Conservation (phyloP, 768 basidiomycete species). For the Termitomyces sp. region DNA sequence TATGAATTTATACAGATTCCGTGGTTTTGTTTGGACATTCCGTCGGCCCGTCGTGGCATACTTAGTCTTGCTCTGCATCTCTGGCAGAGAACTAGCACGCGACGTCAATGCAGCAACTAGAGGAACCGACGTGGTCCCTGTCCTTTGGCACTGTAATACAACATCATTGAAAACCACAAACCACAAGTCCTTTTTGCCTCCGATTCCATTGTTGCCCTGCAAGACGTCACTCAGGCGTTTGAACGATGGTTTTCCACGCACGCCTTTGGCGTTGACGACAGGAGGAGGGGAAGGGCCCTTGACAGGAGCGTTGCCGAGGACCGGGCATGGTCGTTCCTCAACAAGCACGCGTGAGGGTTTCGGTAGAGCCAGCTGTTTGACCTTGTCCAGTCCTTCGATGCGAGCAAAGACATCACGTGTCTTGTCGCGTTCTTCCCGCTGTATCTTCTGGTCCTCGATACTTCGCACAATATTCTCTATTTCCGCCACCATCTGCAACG, state of each 20-base stretch:
- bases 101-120: slow-evolving; percentile 62
- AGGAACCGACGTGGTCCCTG: slow-evolving; percentile 82
- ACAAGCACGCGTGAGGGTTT: slow-evolving; percentile 86
- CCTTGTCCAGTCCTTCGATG: slow-evolving; percentile 94
- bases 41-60: slow-evolving; percentile 79
- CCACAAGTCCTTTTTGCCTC: slow-evolving; percentile 86
- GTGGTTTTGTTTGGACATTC: slow-evolving; percentile 70
- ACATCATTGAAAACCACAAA: slow-evolving; percentile 96
- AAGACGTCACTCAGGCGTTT: slow-evolving; percentile 89
- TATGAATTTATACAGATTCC: slow-evolving; percentile 91
- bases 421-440: slow-evolving; percentile 92
- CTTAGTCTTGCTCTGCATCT: slow-evolving; percentile 76
- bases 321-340: slow-evolving; percentile 59
- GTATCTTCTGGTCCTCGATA: slow-evolving; percentile 97
- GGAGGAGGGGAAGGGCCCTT: slow-evolving; percentile 39
- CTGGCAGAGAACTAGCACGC: slow-evolving; percentile 75
- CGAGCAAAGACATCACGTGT: slow-evolving; percentile 93
- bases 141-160: slow-evolving; percentile 83
- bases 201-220: slow-evolving; percentile 42
- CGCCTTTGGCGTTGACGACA: slow-evolving; percentile 44
- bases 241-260: slow-evolving; percentile 82
- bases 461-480: slow-evolving; percentile 94
- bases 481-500: slow-evolving; percentile 93
- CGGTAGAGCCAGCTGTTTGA: slow-evolving; percentile 85
- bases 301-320: slow-evolving; percentile 22